A percentile compares a stretch with the other conserved stretches of the same genome.
Conservation (phyloP, 2,329 filamentous ascomycete species). For the Biscogniauxia marginata region DNA sequence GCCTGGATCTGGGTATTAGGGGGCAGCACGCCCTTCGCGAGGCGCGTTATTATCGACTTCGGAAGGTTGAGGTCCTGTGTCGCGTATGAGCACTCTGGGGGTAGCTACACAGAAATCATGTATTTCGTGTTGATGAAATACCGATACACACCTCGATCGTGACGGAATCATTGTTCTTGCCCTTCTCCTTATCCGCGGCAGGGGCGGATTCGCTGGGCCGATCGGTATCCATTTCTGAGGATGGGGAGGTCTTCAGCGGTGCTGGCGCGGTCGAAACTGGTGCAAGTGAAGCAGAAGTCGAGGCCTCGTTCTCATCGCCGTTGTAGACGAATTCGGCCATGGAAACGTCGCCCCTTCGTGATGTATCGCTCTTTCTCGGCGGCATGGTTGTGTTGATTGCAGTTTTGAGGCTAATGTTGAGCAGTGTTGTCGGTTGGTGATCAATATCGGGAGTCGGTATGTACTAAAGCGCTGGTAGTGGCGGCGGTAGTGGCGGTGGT, state of each 20-base stretch:
- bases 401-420: too few species aligned
- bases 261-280: conserved; percentile 22
- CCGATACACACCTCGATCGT: conserved; percentile 53
- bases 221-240: conserved; percentile 36
- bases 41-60: conserved; percentile 75
- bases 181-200: conserved; percentile 32
- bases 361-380: conserved; percentile 52
- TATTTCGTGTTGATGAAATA: neutral
- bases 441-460: too few species aligned
- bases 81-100: conserved; percentile 10
- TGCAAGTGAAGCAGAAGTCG: conserved; percentile 16
- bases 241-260: conserved; percentile 21
- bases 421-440: too few species aligned
- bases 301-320: conserved; percentile 31
- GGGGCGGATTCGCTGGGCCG: conserved; percentile 26
- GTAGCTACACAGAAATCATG: neutral
- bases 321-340: conserved; percentile 46
- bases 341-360: conserved; percentile 46
- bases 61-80: conserved; percentile 70
- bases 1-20: conserved; percentile 81
- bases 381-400: conserved; percentile 45
- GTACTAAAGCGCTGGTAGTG: too few species aligned
- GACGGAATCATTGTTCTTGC: conserved; percentile 33
- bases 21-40: conserved; percentile 77
- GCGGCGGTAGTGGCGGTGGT: neutral